Evolutionary conservation across 495 filamentous ascomycete species (phyloP), one percentile per base, ranked within the genome.

Genomic region (Amniculicola lignicola): DNA sequence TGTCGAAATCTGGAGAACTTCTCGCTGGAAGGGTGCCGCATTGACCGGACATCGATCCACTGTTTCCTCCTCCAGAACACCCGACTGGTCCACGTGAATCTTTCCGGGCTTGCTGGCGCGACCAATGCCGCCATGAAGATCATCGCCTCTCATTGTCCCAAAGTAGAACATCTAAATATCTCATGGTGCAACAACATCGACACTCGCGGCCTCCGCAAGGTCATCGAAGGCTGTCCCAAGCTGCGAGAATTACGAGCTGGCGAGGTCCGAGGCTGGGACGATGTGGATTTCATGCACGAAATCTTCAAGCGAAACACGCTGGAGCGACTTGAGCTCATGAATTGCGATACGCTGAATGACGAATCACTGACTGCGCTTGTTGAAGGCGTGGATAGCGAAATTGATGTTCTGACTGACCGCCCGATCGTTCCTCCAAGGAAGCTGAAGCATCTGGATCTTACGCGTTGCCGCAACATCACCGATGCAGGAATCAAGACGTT

Each of bases 141-240:
- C 54, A 86, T 98, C 51, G 84, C 89, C 2, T 77, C 87, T 23
- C 85, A 86, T 11, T 97, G 93, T 58, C 86, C 86, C 1, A 83
- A 82, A 35, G 75, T 98, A 24, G 84, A 94, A 67, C 77, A 76
- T 48, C 77, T 97, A 54, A 93, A 96, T 64, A 78, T 98, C 1
- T 91, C 88, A 1, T 97, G 93, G 89, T 98, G 93, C 69, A 81
- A 80, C 53, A 81, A 87, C 44, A 81, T 95, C 67, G 85, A 89
- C 70, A 84, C 89, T n/a, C 76, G 81, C 11, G 93, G 93, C n/a
- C 69, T 97, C 31, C 78, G 77, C 46, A 79, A 78, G 50, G 75
- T 98, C 11, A 73, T 96, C 3, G 71, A 84, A 33, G 79, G 79
- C 2, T 98, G 93, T 67, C 69, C 74, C 1, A 81, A 76, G 29